Percentiles rank a stretch among this genome's conserved stretches.
Evolutionary conservation across 2,329 filamentous ascomycete genomes (phyloP).

Genomic region (Leptographium galeiforme): DNA sequence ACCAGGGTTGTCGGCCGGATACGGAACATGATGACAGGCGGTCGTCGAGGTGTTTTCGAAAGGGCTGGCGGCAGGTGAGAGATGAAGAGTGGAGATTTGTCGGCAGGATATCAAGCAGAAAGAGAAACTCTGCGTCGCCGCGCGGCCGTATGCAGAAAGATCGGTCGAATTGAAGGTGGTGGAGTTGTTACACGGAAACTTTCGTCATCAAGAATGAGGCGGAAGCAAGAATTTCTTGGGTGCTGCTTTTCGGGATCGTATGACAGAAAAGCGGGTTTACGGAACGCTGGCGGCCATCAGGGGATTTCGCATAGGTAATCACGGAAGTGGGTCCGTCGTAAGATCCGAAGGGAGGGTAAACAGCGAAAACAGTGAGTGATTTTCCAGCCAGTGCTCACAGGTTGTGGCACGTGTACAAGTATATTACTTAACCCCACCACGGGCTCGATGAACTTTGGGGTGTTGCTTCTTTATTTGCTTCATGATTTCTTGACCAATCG

Average conservation of each 20-base stretch:
- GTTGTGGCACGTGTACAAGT: neutral
- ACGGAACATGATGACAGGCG: constrained; percentile 36
- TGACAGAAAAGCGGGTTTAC: constrained; percentile 8
- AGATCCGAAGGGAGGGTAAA: neutral
- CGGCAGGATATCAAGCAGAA: neutral
- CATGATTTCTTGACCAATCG: too few relatives aligned
- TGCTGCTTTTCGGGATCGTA: constrained; percentile 10
- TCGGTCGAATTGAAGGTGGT: neutral
- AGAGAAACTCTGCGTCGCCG: neutral
- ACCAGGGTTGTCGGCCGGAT: constrained; percentile 38
- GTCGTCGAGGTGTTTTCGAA: constrained; percentile 2
- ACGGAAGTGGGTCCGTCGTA: neutral
- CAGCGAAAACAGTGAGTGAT: neutral
- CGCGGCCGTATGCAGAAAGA: neutral
- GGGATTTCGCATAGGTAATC: neutral
- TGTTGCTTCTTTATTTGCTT: too few relatives aligned
- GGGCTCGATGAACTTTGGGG: too few relatives aligned
- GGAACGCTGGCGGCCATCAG: neutral
- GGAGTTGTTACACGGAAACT: neutral
- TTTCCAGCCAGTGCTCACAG: neutral
- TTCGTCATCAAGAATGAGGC: neutral
- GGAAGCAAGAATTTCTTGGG: constrained; percentile 8
- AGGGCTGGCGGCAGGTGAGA: neutral
- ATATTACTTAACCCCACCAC: neutral
- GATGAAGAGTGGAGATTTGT: neutral